Base-by-base conservation (phyloP, 306 rosid genomes). In the Rosa chinensis region DNA sequence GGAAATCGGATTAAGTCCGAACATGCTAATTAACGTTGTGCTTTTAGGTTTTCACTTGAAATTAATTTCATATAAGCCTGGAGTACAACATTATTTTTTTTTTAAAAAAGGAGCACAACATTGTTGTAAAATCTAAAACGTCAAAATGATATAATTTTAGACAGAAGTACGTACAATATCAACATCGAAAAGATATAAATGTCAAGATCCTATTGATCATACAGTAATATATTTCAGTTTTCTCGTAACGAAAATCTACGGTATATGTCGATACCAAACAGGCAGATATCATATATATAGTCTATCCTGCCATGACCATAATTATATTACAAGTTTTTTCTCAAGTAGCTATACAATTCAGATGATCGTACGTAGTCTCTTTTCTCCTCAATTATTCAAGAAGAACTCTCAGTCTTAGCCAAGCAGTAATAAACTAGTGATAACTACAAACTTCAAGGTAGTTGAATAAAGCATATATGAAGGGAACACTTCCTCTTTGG, bases 321-420 rank as follows among this genome's bases (percentile, higher is more conserved):
- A 40, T 32, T 32, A 32, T 32, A 49, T 2, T n/a, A 37, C 23
- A 52, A 76, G 5, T 32, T 13, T 13, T 68, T 69, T 78, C 70
- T 62, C 59, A 56, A 78, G 82, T 39, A 52, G 82, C 48, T 39
- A 58, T 67, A 52, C 63, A 58, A 21, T 58, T 3, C 64, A 59
- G 37, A 59, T 59, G 16, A 10, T 58, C 13, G 6, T 59, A 21
- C 6, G 35, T 10, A 59, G 37, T 9, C 11, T 42, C 37, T 50
- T 79, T 39, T 63, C 56, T 43, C 82, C 67, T 62, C 53, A 48
- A 79, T 63, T 72, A 79, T 79, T 49, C 82, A 23, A 48, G 61
- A 49, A 21, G 69, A 28, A 32, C 44, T 63, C 18, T 32, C 9
- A 16, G 70, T 32, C 44, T 14, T 14, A 6, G 25, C 55, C 69